Base-by-base conservation (phyloP, 768 basidiomycete genomes). In the Suillus subluteus region DNA sequence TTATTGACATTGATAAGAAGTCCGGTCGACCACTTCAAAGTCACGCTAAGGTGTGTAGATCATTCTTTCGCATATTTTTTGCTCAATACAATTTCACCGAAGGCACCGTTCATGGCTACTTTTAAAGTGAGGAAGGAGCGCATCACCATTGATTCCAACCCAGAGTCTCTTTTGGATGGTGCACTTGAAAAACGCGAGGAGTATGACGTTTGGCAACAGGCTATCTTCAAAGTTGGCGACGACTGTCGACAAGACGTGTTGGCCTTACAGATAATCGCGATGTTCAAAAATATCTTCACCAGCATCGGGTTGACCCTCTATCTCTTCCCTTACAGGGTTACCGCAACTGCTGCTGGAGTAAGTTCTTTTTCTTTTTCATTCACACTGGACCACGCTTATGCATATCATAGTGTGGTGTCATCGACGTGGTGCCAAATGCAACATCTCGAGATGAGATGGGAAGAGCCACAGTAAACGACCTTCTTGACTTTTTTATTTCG, bases 61-160 rank as follows among this genome's bases (percentile, higher is more conserved):
- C 4, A 35, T 56, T 35, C 44, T 38, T 18, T 52, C n/a, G 30
- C 62, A 18, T 21, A 18, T 13, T 7, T 13, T 8, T 55, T 41
- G 32, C 23, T 37, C 62, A 52, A 41, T 66, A 23, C 55, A 69
- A 66, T n/a, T 44, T 56, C 64, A 46, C 40, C n/a, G 3, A 66
- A 98, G 96, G 96, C 98, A 12, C 98, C 98, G 0, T 99, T 99
- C 82, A 99, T 99, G 98, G 98, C 98, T 1, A 98, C 97, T 1
- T 99, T 99, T 85, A 98, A 97, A 82, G 98, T 99, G 30, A 87
- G 93, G 65, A 97, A 98, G 76, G 91, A 96, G 68, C 83, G 86
- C 6, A 74, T 90, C 30, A 85, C 88, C 26, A 79, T 94, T 26
- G 81, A 88, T 67, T 83, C 84, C 13, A 86, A 95, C 73, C 88